Conservation (phyloP, 805 yeast genomes). For the Metschnikowia lochheadii region DNA sequence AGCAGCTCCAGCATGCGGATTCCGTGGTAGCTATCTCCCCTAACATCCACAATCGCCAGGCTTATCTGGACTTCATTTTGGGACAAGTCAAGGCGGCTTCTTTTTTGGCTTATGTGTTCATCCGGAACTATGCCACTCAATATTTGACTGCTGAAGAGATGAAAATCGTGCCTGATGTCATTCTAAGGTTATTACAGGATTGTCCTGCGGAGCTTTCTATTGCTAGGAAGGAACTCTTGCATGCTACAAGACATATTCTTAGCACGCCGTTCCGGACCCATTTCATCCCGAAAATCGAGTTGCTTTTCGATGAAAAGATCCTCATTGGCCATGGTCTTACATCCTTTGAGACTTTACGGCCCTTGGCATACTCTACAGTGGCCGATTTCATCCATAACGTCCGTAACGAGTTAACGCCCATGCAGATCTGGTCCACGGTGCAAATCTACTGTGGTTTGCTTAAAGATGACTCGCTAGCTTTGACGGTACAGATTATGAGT, state of each 20-base stretch:
- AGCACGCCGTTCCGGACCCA: slow-evolving; percentile 81
- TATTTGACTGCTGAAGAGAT: slow-evolving; percentile 41
- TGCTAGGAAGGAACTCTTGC: slow-evolving; percentile 87
- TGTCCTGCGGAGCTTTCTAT: slow-evolving; percentile 92
- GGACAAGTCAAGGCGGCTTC: slow-evolving; percentile 97
- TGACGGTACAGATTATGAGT: slow-evolving; percentile 94
- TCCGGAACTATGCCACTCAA: slow-evolving; percentile 75
- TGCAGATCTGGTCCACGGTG: slow-evolving; percentile 85
- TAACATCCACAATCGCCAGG: slow-evolving; percentile 66
- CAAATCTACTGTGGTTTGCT: slow-evolving; percentile 74
- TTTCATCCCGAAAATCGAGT: slow-evolving; percentile 80
- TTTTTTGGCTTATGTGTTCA: slow-evolving; percentile 84
- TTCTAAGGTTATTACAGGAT: slow-evolving; percentile 82
- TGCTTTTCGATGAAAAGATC: slow-evolving; percentile 80
- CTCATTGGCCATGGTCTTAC: slow-evolving; percentile 92
- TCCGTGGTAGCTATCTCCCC: slow-evolving; percentile 71
- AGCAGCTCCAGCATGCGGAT: slow-evolving; percentile 52
- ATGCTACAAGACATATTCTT: slow-evolving; percentile 91
- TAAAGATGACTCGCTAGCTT: slow-evolving; percentile 75
- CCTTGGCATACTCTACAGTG: slow-evolving; percentile 89
- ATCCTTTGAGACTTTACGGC: slow-evolving; percentile 82
- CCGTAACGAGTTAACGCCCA: slow-evolving; percentile 73
- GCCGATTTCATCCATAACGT: slow-evolving; percentile 95
- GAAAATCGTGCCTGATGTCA: slow-evolving; percentile 77
- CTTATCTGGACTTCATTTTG: slow-evolving; percentile 81